phyloP scores from a whole-genome alignment of 1,139 yeast species.

The Yamadazyma dushanensis region DNA sequence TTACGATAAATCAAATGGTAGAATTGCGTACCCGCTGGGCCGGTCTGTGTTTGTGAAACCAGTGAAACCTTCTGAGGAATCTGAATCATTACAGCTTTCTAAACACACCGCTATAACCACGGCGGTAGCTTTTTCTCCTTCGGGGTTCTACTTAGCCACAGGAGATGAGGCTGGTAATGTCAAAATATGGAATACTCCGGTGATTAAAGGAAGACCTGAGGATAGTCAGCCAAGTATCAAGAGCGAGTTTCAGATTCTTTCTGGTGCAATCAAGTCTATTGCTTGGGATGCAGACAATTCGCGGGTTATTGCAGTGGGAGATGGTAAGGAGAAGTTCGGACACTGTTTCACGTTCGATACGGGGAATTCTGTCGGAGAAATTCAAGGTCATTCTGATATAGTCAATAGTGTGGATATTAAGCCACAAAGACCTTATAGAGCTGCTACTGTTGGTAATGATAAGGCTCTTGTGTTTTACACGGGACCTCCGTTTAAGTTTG shows the following conservation, averaged over 20 bases:
- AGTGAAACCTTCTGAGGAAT: conserved; percentile 30
- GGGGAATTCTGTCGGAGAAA: conserved; percentile 94
- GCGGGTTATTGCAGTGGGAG: conserved; percentile 91
- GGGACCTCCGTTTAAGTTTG: conserved; percentile 94
- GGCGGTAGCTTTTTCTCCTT: conserved; percentile 83
- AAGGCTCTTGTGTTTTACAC: conserved; percentile 78
- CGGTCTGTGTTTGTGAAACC: conserved; percentile 76
- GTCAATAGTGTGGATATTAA: conserved; percentile 84
- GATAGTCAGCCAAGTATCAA: conserved; percentile 42
- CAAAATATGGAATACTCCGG: conserved; percentile 76
- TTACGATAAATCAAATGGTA: conserved; percentile 64
- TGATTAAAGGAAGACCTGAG: conserved; percentile 18
- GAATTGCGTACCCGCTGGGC: conserved; percentile 81
- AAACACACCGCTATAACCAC: conserved; percentile 73
- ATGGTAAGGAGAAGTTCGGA: conserved; percentile 89
- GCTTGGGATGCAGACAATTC: conserved; percentile 92
- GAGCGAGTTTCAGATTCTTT: conserved; percentile 78
- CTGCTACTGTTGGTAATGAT: conserved; percentile 92
- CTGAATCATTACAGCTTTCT: conserved; percentile 61
- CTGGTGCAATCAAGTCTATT: conserved; percentile 80
- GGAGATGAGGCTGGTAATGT: conserved; percentile 90
- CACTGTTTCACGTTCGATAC: conserved; percentile 93
- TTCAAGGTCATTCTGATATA: conserved; percentile 87
- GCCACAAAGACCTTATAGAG: conserved; percentile 89
- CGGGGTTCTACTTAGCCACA: conserved; percentile 87